Base-by-base conservation (phyloP, 1,139 yeast genomes). In the Neolecta irregularis region DNA sequence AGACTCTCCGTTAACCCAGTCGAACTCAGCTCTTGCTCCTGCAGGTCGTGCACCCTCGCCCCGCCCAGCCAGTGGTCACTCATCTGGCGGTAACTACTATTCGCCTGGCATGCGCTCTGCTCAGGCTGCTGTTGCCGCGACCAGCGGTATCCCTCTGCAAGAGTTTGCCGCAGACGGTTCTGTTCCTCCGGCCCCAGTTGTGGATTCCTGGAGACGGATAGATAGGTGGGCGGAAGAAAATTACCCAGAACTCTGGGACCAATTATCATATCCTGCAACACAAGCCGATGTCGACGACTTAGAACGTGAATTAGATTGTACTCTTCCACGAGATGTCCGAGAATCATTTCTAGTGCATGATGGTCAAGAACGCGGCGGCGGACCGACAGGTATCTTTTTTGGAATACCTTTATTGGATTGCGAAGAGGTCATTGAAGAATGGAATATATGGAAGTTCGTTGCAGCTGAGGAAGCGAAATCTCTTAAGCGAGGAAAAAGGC, bases 231-330 rank as follows among this genome's bases (percentile, higher is more conserved):
- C 77, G 41, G 91, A 77, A 31, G 69, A 69, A 35, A 76, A 75
- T 53, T 79, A 74, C 51, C 88, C 92, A 1, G 93, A 79, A 53
- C 65, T 79, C 39, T 74, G 63, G 33, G 92, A 79, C 52, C 73
- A 70, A 53, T 57, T 79, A 49, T 67, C 72, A 46, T 68, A 66
- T 41, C 79, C 80, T 4, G 91, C 72, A 7, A 75, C 88, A 3
- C 63, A 69, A 17, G 76, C 78, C 22, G 92, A 79, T 53, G 63
- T 79, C 50, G 74, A 74, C 53, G 88, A 76, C 47, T 65, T 79
- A 45, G 91, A 78, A 51, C 67, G 67, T 42, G 91, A 78, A 51
- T 60, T 76, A 47, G 75, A 69, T 35, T 61, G 73, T 45, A 60
- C 69, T 20, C 62, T 79, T 37, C 92, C 93, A 2, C 58, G 65